Percentiles rank a stretch among this genome's conserved stretches.
Conservation (phyloP, 352 stramenopile species). For the Phytophthora uliginosa region DNA sequence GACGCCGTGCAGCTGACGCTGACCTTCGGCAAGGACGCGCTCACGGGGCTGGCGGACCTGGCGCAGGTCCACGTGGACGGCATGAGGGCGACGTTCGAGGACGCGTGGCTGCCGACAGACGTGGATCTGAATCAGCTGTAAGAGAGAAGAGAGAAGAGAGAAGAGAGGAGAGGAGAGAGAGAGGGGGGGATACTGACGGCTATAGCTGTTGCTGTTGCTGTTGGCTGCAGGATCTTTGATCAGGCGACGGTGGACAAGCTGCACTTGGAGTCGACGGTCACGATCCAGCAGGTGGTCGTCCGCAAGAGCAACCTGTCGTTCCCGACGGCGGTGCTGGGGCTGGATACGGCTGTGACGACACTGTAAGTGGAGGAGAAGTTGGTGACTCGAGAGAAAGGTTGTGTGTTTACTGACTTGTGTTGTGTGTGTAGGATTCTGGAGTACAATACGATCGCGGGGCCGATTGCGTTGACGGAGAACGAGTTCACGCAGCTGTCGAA, state of each 20-base stretch:
- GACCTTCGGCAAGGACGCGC: slow-evolving; percentile 23
- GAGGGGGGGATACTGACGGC: background rate
- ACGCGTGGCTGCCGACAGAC: slow-evolving; percentile 44
- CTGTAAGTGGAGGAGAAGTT: slow-evolving; percentile 31
- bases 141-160: slow-evolving; percentile 3
- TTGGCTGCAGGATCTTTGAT: slow-evolving; percentile 54
- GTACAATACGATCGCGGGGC: slow-evolving; percentile 45
- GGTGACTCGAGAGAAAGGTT: background rate
- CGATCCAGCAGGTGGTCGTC: slow-evolving; percentile 57
- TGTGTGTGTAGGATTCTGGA: slow-evolving; percentile 40
- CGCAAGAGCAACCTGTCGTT: slow-evolving; percentile 58
- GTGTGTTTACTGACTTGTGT: background rate
- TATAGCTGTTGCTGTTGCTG: background rate
- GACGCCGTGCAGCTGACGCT: slow-evolving; percentile 27
- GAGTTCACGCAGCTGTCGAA: slow-evolving; percentile 39
- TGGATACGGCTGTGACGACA: slow-evolving; percentile 40
- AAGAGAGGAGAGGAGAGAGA: background rate
- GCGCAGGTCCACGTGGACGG: slow-evolving; percentile 45
- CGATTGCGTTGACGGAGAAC: slow-evolving; percentile 44
- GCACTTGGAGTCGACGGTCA: slow-evolving; percentile 35
- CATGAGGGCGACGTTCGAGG: slow-evolving; percentile 54
- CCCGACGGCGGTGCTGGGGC: slow-evolving; percentile 45
- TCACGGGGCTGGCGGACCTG: slow-evolving; percentile 40
- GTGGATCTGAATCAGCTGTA: slow-evolving; percentile 52
- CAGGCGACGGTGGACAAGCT: slow-evolving; percentile 47